Percentiles rank a stretch among this genome's conserved stretches.
Conservation (phyloP, 2,329 filamentous ascomycete genomes). For the Parasarocladium wereldwijsianum region DNA sequence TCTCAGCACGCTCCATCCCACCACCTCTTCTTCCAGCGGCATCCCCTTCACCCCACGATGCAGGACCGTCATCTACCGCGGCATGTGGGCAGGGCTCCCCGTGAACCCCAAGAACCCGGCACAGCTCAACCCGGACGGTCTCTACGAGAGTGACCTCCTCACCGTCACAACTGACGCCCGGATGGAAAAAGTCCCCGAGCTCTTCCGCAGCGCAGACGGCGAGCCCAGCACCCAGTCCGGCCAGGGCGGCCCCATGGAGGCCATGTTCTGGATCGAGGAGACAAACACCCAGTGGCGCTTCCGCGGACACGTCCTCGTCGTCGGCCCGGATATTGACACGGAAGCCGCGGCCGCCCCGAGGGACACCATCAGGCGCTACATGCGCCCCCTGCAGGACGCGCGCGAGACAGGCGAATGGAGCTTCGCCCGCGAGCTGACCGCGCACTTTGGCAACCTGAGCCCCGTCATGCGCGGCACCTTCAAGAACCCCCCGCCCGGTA, state of each 20-base stretch:
- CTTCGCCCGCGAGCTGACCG: constrained; percentile 67
- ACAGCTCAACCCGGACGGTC: constrained; percentile 46
- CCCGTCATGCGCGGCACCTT: constrained; percentile 69
- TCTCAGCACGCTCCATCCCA: constrained; percentile 33
- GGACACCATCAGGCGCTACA: constrained; percentile 43
- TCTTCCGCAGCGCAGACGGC: constrained; percentile 28
- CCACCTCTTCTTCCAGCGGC: constrained; percentile 22
- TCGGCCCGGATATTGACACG: constrained; percentile 52
- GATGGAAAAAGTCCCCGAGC: constrained; percentile 69
- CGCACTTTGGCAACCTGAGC: constrained; percentile 78
- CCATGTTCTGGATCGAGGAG: constrained; percentile 65
- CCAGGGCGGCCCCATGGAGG: constrained; percentile 62
- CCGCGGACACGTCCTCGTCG: constrained; percentile 58
- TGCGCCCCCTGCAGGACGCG: constrained; percentile 28
- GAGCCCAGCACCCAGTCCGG: constrained; percentile 26
- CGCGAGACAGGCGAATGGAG: constrained; percentile 38
- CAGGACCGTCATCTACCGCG: constrained; percentile 72
- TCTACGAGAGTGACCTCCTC: constrained; percentile 62
- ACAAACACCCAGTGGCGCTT: constrained; percentile 72
- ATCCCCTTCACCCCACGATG: constrained; percentile 39
- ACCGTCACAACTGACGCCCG: constrained; percentile 79
- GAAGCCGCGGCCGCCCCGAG: constrained; percentile 32
- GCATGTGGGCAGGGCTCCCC: constrained; percentile 64
- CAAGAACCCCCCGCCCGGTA: constrained; percentile 56
- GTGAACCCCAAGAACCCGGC: constrained; percentile 60